Percentiles rank a stretch among this genome's conserved stretches.
phyloP scores from a whole-genome alignment of 345 rosid species.

The Boechera stricta region DNA sequence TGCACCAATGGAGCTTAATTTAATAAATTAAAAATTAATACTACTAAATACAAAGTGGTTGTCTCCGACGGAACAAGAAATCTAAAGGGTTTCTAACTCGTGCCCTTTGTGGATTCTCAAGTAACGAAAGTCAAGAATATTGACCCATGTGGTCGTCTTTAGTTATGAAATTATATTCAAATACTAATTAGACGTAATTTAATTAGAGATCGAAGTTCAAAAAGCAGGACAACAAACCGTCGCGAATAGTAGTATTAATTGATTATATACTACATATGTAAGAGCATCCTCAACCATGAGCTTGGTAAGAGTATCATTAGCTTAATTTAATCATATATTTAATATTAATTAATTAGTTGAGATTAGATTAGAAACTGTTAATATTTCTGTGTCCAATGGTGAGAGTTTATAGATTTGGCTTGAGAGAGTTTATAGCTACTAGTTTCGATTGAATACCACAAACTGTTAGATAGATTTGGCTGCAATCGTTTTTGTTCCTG shows the following conservation, averaged over 20 bases:
- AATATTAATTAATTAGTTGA: no score
- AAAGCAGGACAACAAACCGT: slow-evolving; percentile 24
- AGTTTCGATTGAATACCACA: slow-evolving; percentile 38
- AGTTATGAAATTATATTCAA: slow-evolving; percentile 30
- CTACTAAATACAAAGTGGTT: slow-evolving; percentile 25
- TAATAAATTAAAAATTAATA: neutral
- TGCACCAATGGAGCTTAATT: slow-evolving; percentile 25
- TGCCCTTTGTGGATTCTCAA: slow-evolving; percentile 46
- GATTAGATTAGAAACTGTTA: no score
- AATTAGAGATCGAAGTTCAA: slow-evolving; percentile 1
- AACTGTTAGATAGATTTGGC: slow-evolving; percentile 29
- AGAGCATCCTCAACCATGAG: no score
- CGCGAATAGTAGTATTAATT: neutral
- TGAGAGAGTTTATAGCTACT: slow-evolving; percentile 26
- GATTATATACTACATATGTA: neutral
- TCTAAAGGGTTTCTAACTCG: slow-evolving; percentile 37
- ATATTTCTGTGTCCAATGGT: no score
- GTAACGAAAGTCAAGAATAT: slow-evolving; percentile 49
- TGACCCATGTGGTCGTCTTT: slow-evolving; percentile 43
- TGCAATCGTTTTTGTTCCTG: slow-evolving; percentile 25
- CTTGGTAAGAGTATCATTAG: no score
- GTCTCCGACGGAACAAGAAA: slow-evolving; percentile 43
- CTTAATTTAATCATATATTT: no score
- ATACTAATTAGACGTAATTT: slow-evolving; percentile 32
- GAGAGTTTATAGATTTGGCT: no score